Conservation (phyloP, 202 grass and related monocot genomes). For the Elaeis oleifera region DNA sequence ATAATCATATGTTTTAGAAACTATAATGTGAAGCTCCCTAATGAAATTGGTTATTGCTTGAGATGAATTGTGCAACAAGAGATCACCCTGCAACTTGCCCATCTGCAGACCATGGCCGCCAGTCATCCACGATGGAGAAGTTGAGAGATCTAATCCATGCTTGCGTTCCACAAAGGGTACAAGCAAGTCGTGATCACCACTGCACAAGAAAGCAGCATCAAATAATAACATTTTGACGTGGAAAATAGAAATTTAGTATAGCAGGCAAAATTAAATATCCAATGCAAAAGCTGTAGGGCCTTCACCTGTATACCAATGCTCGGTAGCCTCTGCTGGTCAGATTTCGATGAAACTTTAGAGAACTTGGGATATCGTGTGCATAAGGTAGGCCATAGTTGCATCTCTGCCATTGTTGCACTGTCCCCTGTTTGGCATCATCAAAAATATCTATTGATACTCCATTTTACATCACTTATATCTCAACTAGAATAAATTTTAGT, state of each 20-base stretch:
- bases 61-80: background rate
- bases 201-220: constrained; percentile 10
- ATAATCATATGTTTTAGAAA: constrained; percentile 1
- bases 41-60: background rate
- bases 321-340: no score
- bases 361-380: no score
- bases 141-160: constrained; percentile 14
- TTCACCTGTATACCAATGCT: no score
- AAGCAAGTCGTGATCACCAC: constrained; percentile 43
- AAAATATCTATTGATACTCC: background rate
- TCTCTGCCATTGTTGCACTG: constrained; percentile 40
- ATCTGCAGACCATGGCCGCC: constrained; percentile 7
- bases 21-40: background rate
- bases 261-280: no score
- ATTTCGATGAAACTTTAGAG: no score
- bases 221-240: no score
- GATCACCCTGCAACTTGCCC: constrained; percentile 16
- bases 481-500: background rate
- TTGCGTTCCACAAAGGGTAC: constrained; percentile 20
- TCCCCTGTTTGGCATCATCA: constrained; percentile 39
- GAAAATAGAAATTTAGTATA: no score
- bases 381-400: constrained; percentile 8
- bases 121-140: constrained; percentile 11
- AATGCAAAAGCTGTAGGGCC: no score
- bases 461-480: background rate